These are phyloP conservation scores for Leavenworthia alabamica DNA, from an alignment of 345 rosid species.

Conservation along the genomic window DNA sequence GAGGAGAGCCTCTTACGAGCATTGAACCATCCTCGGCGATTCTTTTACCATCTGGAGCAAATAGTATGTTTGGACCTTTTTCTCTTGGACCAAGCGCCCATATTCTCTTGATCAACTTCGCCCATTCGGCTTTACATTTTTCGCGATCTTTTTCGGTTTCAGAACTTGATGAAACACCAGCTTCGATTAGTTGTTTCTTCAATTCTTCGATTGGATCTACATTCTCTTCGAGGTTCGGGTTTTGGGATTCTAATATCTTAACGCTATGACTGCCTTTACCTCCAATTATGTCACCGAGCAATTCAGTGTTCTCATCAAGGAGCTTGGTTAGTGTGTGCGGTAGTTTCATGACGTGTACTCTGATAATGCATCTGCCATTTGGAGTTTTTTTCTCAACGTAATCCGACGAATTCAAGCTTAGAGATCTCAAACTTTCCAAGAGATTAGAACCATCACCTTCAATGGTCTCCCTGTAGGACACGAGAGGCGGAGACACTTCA, in stretches of 20 bases:
- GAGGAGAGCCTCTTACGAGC: slow-evolving; percentile 57
- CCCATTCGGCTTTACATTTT: slow-evolving; percentile 64
- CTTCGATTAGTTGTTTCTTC: slow-evolving; percentile 46
- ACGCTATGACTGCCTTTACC: slow-evolving; percentile 48
- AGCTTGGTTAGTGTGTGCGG: slow-evolving; percentile 66
- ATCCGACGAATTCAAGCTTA: slow-evolving; percentile 43
- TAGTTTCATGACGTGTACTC: slow-evolving; percentile 77
- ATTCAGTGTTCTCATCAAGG: slow-evolving; percentile 70
- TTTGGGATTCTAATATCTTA: slow-evolving; percentile 44
- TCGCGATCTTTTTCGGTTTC: slow-evolving; percentile 59
- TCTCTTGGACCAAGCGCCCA: slow-evolving; percentile 97
- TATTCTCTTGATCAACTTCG: slow-evolving; percentile 55
- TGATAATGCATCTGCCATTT: slow-evolving; percentile 67
- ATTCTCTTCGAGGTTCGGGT: slow-evolving; percentile 28
- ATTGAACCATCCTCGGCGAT: slow-evolving; percentile 33
- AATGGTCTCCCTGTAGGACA: slow-evolving; percentile 81
- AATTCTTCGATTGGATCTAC: slow-evolving; percentile 55
- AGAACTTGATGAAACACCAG: slow-evolving; percentile 40
- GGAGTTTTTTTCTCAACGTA: slow-evolving; percentile 69
- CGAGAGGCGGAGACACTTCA: slow-evolving; percentile 87
- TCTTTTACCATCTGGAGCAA: slow-evolving; percentile 54
- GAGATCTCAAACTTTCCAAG: slow-evolving; percentile 54
- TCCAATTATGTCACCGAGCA: slow-evolving; percentile 60
- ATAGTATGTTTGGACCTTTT: slow-evolving; percentile 84
- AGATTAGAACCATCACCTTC: slow-evolving; percentile 58